Evolutionary conservation across 2,329 filamentous ascomycete genomes (phyloP).

Genomic region (Beauveria scarabaeidicola): DNA sequence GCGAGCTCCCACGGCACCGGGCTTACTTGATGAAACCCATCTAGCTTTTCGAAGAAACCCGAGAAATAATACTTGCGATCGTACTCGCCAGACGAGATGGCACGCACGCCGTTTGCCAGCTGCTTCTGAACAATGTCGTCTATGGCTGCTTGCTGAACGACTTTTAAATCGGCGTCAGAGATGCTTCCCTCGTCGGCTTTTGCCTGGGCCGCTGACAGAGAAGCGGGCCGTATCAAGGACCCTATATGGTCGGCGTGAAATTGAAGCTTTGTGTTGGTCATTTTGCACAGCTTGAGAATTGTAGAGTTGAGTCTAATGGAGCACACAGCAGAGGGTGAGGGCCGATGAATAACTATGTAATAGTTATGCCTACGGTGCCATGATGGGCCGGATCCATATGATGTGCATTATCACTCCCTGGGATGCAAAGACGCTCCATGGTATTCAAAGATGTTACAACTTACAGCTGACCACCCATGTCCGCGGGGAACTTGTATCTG

Average conservation of each 20-base stretch:
- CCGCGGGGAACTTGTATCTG: no score
- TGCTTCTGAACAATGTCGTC: slow-evolving; percentile 57
- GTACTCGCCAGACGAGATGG: slow-evolving; percentile 64
- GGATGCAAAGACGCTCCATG: no score
- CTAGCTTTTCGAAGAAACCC: slow-evolving; percentile 40
- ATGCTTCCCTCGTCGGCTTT: slow-evolving; percentile 41
- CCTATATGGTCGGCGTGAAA: slow-evolving; percentile 68
- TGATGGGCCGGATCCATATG: no score
- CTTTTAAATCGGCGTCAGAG: slow-evolving; percentile 35
- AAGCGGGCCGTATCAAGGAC: slow-evolving; percentile 57
- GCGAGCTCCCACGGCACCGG: slow-evolving; percentile 31
- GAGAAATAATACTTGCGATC: slow-evolving; percentile 41
- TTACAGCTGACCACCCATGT: no score
- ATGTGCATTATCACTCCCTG: no score
- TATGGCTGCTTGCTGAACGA: slow-evolving; percentile 54
- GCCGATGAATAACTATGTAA: not conserved
- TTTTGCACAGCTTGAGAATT: not conserved
- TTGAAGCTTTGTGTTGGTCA: slow-evolving; percentile 29
- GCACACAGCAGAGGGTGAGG: not conserved
- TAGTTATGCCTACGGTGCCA: no score
- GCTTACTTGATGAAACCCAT: slow-evolving; percentile 29
- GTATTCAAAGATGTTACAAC: no score
- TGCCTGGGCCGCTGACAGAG: slow-evolving; percentile 45
- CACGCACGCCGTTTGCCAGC: slow-evolving; percentile 51
- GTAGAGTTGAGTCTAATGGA: not conserved